These are phyloP conservation scores for Coniosporium apollinis DNA, from an alignment of 495 filamentous ascomycete genomes.

Conservation along the genomic window DNA sequence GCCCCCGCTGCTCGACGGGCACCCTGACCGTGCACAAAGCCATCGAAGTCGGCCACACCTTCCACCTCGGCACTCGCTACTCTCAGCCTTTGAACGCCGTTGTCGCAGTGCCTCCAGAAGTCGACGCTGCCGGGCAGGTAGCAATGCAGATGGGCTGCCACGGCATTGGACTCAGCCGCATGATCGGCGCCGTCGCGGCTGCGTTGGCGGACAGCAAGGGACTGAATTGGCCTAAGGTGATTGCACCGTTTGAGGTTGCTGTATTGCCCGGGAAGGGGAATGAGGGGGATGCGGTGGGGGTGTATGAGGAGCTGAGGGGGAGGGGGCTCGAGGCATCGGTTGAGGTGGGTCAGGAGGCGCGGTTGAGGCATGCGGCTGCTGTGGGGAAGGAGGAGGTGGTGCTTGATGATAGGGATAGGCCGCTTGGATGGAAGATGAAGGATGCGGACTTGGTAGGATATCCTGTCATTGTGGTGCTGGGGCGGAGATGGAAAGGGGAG, in stretches of 20 bases:
- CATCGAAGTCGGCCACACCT: conserved; percentile 88
- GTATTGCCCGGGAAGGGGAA: conserved; percentile 40
- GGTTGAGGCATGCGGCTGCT: not conserved
- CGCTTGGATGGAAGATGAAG: conserved; percentile 64
- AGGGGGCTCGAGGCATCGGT: not conserved
- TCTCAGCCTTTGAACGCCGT: conserved; percentile 51
- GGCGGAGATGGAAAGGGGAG: conserved; percentile 51
- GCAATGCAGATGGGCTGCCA: conserved; percentile 89
- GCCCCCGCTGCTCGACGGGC: conserved; percentile 50
- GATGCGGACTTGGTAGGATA: conserved; percentile 86
- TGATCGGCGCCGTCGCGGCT: conserved; percentile 75
- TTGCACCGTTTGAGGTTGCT: conserved; percentile 71
- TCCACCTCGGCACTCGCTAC: conserved; percentile 83
- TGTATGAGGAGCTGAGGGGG: conserved; percentile 40
- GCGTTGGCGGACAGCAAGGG: conserved; percentile 53
- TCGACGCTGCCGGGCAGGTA: conserved; percentile 18
- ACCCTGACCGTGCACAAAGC: conserved; percentile 49
- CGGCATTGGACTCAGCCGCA: conserved; percentile 82
- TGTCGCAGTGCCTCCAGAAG: conserved; percentile 25
- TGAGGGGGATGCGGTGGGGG: conserved; percentile 31
- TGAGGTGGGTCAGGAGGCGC: not conserved
- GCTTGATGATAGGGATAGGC: conserved; percentile 58
- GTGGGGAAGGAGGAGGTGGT: conserved; percentile 34
- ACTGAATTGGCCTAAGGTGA: conserved; percentile 73
- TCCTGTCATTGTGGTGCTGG: conserved; percentile 64